Percentiles rank a stretch among this genome's conserved stretches.
Evolutionary conservation across 768 basidiomycete species (phyloP).

Genomic region (Piloderma croceum): DNA sequence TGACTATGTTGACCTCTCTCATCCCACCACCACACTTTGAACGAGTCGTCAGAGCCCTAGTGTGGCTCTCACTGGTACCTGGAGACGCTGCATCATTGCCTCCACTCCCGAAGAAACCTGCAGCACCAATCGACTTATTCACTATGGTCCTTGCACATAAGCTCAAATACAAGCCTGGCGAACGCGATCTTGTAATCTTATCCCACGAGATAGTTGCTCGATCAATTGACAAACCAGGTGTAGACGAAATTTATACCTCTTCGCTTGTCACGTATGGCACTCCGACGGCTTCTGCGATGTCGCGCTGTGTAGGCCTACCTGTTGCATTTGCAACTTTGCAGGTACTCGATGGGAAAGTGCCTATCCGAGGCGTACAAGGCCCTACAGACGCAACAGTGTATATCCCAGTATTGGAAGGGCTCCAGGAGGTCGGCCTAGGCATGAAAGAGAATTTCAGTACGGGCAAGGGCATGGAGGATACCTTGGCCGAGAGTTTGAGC

Average conservation of each 20-base stretch:
- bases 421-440: slow-evolving; percentile 45
- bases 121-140: slow-evolving; percentile 67
- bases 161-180: slow-evolving; percentile 60
- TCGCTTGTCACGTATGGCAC: slow-evolving; percentile 61
- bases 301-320: slow-evolving; percentile 84
- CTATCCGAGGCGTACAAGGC: slow-evolving; percentile 58
- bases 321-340: slow-evolving; percentile 76
- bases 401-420: slow-evolving; percentile 50
- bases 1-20: slow-evolving; percentile 26
- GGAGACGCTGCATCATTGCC: slow-evolving; percentile 26
- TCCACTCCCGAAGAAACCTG: slow-evolving; percentile 36
- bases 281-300: slow-evolving; percentile 69
- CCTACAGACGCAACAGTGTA: slow-evolving; percentile 62
- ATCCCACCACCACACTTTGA: slow-evolving; percentile 16
- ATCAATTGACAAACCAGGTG: slow-evolving; percentile 6
- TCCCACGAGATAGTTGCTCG: slow-evolving; percentile 72
- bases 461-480: slow-evolving; percentile 47
- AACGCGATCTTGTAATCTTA: slow-evolving; percentile 85
- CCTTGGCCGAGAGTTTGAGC: slow-evolving; percentile 5
- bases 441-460: slow-evolving; percentile 31
- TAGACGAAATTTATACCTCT: slow-evolving; percentile 59
- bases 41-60: slow-evolving; percentile 36
- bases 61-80: slow-evolving; percentile 40
- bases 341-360: slow-evolving; percentile 57
- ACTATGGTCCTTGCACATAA: slow-evolving; percentile 65